Conservation (phyloP, 768 basidiomycete genomes). For the Mycena maculata region DNA sequence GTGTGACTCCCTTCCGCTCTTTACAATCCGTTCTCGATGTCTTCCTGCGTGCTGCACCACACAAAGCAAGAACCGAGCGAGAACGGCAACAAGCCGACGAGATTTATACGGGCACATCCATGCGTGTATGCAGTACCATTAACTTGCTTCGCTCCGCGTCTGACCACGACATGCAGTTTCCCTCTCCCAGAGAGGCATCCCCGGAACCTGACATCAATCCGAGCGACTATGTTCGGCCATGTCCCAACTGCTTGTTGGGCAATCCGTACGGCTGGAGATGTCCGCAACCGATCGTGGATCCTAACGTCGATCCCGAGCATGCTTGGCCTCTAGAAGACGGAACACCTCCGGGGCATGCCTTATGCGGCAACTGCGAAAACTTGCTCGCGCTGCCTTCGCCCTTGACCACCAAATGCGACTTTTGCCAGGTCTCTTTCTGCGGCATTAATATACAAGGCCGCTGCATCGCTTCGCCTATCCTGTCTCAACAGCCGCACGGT, state of each 20-base stretch:
- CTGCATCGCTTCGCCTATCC: conserved; percentile 70
- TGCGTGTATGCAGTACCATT: conserved; percentile 63
- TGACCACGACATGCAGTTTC: conserved; percentile 61
- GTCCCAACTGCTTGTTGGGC: conserved; percentile 78
- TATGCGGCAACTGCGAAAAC: conserved; percentile 88
- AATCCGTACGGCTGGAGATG: conserved; percentile 86
- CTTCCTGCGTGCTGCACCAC: conserved; percentile 76
- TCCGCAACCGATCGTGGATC: conserved; percentile 83
- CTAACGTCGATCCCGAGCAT: conserved; percentile 70
- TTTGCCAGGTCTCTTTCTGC: conserved; percentile 86
- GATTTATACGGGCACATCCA: conserved; percentile 72
- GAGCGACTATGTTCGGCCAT: conserved; percentile 79
- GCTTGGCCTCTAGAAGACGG: conserved; percentile 87
- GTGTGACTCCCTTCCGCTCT: conserved; percentile 77
- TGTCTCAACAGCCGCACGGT: conserved; percentile 74
- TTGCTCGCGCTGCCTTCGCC: conserved; percentile 79
- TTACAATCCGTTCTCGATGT: conserved; percentile 80
- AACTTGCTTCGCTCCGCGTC: conserved; percentile 20
- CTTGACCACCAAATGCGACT: conserved; percentile 83
- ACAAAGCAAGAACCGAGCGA: conserved; percentile 71
- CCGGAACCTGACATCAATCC: conserved; percentile 80
- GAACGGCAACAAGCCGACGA: conserved; percentile 88
- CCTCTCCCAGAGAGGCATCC: conserved; percentile 78
- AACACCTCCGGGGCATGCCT: conserved; percentile 79
- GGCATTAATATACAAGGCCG: conserved; percentile 82